Conservation (phyloP, 768 basidiomycete genomes). For the Phylloporus scabripes region DNA sequence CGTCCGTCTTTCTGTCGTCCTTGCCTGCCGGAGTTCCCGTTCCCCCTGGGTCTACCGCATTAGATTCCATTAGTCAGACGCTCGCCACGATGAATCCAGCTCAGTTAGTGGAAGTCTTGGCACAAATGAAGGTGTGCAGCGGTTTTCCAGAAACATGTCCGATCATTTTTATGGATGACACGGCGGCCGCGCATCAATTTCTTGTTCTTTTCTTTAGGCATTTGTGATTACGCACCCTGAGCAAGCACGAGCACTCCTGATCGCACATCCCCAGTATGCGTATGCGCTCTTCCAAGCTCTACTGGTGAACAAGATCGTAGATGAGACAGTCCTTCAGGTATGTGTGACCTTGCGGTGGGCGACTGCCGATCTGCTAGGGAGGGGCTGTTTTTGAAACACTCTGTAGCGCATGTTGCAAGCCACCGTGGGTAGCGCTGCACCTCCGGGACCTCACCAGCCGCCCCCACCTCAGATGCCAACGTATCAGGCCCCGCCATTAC, state of each 20-base stretch:
- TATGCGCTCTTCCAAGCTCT: conserved; percentile 96
- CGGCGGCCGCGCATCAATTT: conserved; percentile 3
- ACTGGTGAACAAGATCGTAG: conserved; percentile 89
- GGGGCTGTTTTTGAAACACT: conserved; percentile 5
- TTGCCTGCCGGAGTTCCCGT: conserved; percentile 76
- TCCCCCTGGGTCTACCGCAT: conserved; percentile 60
- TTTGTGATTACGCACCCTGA: conserved; percentile 91
- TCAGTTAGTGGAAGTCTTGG: conserved; percentile 88
- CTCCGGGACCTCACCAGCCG: conserved; percentile 25
- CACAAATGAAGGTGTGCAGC: conserved; percentile 90
- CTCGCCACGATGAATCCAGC: conserved; percentile 78
- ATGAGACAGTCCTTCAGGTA: conserved; percentile 78
- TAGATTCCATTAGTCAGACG: conserved; percentile 82
- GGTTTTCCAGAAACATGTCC: conserved; percentile 16
- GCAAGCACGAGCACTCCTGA: conserved; percentile 74
- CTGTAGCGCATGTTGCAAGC: conserved; percentile 50
- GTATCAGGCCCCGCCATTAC: conserved; percentile 28
- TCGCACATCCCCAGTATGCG: conserved; percentile 85
- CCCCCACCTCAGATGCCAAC: conserved; percentile 31
- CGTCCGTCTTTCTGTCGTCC: conserved; percentile 51
- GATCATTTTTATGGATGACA: conserved; percentile 19
- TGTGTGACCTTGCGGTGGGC: conserved; percentile 7
- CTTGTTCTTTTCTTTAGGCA: conserved; percentile 52
- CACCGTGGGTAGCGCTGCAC: conserved; percentile 27
- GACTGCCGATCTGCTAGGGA: conserved; percentile 1